Evolutionary conservation across 2,329 filamentous ascomycete genomes (phyloP).

Genomic region (Ceratocystis diversiconidia): DNA sequence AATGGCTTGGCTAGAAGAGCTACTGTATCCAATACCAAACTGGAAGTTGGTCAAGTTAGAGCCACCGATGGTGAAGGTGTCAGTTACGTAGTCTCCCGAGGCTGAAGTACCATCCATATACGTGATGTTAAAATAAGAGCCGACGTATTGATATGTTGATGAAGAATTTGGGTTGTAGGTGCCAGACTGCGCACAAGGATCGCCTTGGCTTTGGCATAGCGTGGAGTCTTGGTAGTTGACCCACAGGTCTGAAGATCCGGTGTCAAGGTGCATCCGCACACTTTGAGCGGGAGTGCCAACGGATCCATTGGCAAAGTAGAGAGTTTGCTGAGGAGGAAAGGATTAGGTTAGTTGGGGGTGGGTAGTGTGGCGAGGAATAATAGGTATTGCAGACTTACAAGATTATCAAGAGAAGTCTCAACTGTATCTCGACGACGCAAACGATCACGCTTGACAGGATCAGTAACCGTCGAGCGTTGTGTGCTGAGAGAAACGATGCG

Average conservation of each 20-base stretch:
- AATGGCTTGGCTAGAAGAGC: constrained; percentile 53
- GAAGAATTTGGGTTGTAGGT: constrained; percentile 58
- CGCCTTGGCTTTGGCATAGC: constrained; percentile 37
- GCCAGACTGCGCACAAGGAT: constrained; percentile 47
- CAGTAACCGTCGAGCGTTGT: constrained; percentile 26
- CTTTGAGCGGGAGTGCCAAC: constrained; percentile 47
- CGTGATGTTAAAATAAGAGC: constrained; percentile 69
- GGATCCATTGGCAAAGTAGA: constrained; percentile 50
- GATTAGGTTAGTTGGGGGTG: background rate
- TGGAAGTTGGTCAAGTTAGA: constrained; percentile 43
- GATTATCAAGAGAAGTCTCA: constrained; percentile 38
- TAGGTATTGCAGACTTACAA: constrained; percentile 29
- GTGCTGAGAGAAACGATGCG: constrained; percentile 35
- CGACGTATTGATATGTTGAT: constrained; percentile 60
- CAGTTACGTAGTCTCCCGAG: constrained; percentile 64
- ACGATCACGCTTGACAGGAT: constrained; percentile 33
- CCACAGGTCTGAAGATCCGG: constrained; percentile 56
- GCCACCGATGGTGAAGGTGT: constrained; percentile 49
- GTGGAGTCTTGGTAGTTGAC: constrained; percentile 50
- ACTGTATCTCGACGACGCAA: constrained; percentile 33
- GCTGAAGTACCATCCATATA: constrained; percentile 74
- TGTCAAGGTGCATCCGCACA: constrained; percentile 48
- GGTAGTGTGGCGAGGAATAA: background rate
- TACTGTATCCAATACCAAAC: constrained; percentile 58
- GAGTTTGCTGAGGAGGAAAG: constrained; percentile 34